A percentile compares a stretch with the other conserved stretches of the same genome.
These are phyloP conservation scores for Phytopythium montanum DNA, from an alignment of 352 stramenopile species.

Conservation along the genomic window DNA sequence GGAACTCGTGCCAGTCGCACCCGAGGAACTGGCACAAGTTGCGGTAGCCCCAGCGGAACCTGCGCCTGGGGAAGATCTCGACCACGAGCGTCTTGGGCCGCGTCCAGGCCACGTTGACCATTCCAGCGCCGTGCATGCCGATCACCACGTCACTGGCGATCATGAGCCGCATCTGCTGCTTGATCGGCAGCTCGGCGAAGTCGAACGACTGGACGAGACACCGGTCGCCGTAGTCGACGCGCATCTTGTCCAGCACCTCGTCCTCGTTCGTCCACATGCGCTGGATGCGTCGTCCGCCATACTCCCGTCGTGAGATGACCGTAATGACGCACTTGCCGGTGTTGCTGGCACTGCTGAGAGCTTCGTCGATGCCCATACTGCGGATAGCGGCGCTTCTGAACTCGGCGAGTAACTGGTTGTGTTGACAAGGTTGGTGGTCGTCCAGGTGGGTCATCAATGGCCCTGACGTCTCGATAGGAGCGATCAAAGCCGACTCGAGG, in stretches of 20 bases:
- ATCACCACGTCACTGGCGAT: constrained; percentile 74
- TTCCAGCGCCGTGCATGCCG: constrained; percentile 76
- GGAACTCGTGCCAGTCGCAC: constrained; percentile 61
- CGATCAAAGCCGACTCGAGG: constrained; percentile 33
- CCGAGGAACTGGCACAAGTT: constrained; percentile 75
- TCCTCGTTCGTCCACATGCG: constrained; percentile 69
- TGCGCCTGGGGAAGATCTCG: constrained; percentile 67
- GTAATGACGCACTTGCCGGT: constrained; percentile 37
- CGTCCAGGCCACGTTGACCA: constrained; percentile 74
- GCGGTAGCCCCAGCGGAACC: constrained; percentile 62
- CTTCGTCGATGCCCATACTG: constrained; percentile 17
- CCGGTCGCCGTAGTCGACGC: constrained; percentile 24
- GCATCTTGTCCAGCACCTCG: constrained; percentile 46
- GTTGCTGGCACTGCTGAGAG: constrained; percentile 4
- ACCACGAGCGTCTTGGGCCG: constrained; percentile 47
- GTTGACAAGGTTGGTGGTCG: constrained; percentile 36
- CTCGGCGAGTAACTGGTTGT: constrained; percentile 16
- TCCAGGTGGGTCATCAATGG: constrained; percentile 45
- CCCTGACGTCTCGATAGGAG: constrained; percentile 32
- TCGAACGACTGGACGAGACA: constrained; percentile 57
- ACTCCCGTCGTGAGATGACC: constrained; percentile 51
- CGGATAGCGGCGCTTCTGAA: constrained; percentile 21
- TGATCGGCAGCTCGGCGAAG: constrained; percentile 50
- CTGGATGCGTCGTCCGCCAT: constrained; percentile 41
- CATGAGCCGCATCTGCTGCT: constrained; percentile 61